phyloP scores from a whole-genome alignment of 75 land plant species.

The Gnetum montanum region DNA sequence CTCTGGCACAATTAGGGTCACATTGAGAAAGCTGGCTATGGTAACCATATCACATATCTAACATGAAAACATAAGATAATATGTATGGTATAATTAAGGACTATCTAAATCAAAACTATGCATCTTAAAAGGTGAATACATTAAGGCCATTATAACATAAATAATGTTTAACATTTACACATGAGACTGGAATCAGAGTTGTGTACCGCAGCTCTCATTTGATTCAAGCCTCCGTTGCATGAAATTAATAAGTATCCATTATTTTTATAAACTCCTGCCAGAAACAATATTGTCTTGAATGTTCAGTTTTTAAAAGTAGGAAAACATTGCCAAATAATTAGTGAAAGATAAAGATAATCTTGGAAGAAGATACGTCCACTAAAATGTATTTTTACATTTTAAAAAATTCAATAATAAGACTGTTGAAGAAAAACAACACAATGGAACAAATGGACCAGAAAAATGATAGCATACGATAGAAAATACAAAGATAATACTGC shows the following conservation, averaged over 20 bases:
- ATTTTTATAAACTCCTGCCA: constrained; percentile 41
- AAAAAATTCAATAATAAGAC: neutral
- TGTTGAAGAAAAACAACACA: neutral
- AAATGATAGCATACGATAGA: neutral
- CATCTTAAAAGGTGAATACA: neutral
- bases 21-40: constrained; percentile 67
- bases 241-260: constrained; percentile 82
- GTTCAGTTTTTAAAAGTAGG: neutral
- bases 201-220: constrained; percentile 87
- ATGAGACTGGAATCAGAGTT: neutral
- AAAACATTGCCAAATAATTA: neutral
- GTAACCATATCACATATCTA: constrained; percentile 94
- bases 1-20: constrained; percentile 80
- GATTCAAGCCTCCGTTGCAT: constrained; percentile 93
- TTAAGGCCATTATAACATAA: neutral
- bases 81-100: neutral
- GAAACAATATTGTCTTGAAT: neutral
- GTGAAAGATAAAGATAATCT: neutral
- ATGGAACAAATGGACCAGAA: neutral
- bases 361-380: neutral
- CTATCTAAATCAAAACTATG: neutral
- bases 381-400: neutral
- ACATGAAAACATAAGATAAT: neutral
- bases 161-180: neutral
- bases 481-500: too few relatives aligned